phyloP scores from a whole-genome alignment of 2,329 filamentous ascomycete species.

The Fusarium equiseti region DNA sequence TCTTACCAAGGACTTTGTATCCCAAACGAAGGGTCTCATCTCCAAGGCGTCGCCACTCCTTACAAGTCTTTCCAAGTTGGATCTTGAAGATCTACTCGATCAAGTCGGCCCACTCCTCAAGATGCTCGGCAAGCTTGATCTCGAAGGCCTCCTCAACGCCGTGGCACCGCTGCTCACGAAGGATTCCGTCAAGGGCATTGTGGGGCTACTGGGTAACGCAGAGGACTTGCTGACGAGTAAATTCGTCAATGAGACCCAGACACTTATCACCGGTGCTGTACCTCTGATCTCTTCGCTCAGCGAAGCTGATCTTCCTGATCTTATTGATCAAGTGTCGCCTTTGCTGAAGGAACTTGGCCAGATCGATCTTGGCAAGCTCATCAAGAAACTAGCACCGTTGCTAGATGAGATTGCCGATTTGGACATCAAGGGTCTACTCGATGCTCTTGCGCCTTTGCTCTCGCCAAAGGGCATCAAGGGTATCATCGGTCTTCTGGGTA shows the following conservation, averaged over 20 bases:
- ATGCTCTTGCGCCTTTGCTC: slow-evolving; percentile 52
- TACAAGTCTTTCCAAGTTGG: slow-evolving; percentile 49
- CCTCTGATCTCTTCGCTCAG: slow-evolving; percentile 42
- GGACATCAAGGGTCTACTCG: slow-evolving; percentile 51
- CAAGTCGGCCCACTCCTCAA: slow-evolving; percentile 54
- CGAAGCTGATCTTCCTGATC: slow-evolving; percentile 42
- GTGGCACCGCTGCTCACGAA: slow-evolving; percentile 47
- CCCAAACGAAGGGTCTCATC: slow-evolving; percentile 46
- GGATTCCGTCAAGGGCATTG: slow-evolving; percentile 48
- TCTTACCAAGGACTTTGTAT: slow-evolving; percentile 47
- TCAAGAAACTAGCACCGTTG: slow-evolving; percentile 49
- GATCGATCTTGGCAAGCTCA: slow-evolving; percentile 48
- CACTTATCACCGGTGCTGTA: slow-evolving; percentile 46
- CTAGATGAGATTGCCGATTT: slow-evolving; percentile 49
- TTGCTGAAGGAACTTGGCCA: slow-evolving; percentile 50
- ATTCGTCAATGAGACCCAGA: slow-evolving; percentile 48
- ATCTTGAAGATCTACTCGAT: slow-evolving; percentile 51
- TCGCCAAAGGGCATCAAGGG: slow-evolving; percentile 51
- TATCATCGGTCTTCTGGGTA: slow-evolving; percentile 51
- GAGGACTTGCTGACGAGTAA: slow-evolving; percentile 47
- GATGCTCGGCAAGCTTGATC: slow-evolving; percentile 48
- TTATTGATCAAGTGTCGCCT: slow-evolving; percentile 48
- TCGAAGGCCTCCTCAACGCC: slow-evolving; percentile 47
- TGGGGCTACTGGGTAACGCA: slow-evolving; percentile 50
- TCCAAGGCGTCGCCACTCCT: slow-evolving; percentile 50